A percentile compares a stretch with the other conserved stretches of the same genome.
These are phyloP conservation scores for Vairimorpha necatrix DNA, from an alignment of 371 early-diverging fungal genomes.

Conservation along the genomic window DNA sequence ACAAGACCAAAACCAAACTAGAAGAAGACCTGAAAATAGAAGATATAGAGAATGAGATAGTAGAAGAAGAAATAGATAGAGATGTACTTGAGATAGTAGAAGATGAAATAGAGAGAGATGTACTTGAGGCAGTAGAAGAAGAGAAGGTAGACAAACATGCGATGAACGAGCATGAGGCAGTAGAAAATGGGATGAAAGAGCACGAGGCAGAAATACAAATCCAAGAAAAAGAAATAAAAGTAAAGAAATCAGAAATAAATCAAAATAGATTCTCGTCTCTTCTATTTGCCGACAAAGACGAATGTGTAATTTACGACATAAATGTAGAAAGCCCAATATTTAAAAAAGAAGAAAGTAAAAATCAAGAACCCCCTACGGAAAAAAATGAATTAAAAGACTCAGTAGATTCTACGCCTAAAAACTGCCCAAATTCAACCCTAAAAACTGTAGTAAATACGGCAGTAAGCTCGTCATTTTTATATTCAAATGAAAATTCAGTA, in stretches of 20 bases:
- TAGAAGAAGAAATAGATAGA: not conserved
- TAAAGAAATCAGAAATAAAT: not conserved
- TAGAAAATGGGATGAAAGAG: not conserved
- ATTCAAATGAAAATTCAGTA: not conserved
- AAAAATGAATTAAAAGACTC: not conserved
- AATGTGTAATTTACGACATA: slow-evolving; percentile 17
- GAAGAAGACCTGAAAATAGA: not conserved
- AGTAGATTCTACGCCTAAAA: not conserved
- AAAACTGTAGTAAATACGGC: not conserved
- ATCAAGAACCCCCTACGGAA: not conserved
- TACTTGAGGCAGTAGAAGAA: not conserved
- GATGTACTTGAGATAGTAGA: not conserved
- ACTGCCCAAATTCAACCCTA: not conserved
- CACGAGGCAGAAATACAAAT: not conserved
- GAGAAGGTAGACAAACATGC: not conserved
- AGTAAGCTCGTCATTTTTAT: slow-evolving; percentile 9
- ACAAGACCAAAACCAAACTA: not conserved
- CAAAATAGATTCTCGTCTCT: slow-evolving; percentile 3
- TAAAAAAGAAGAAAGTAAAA: slow-evolving; percentile 10
- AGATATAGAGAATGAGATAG: not conserved
- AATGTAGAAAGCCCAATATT: not conserved
- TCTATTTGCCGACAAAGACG: slow-evolving; percentile 11
- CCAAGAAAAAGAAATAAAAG: not conserved
- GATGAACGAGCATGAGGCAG: not conserved
- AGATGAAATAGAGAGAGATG: not conserved